A percentile compares a stretch with the other conserved stretches of the same genome.
Conservation (phyloP, 805 yeast species). For the Barnettozyma vustinii region DNA sequence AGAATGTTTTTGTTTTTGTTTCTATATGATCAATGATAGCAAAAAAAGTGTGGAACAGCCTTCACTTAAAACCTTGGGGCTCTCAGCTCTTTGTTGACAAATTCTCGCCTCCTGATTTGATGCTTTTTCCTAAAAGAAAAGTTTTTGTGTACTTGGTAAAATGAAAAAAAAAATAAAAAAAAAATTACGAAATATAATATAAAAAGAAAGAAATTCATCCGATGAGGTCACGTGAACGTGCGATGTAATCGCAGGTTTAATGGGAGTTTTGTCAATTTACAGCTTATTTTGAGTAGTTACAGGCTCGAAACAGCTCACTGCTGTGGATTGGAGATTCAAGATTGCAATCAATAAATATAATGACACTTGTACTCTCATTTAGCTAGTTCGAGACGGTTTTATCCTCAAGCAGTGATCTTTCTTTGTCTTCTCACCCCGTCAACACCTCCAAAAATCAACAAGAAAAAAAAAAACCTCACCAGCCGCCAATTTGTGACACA, state of each 20-base stretch:
- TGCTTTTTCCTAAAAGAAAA: background rate
- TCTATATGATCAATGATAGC: background rate
- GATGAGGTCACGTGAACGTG: too few species aligned
- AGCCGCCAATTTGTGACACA: background rate
- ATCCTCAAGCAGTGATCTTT: background rate
- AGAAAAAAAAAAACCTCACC: background rate
- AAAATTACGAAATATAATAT: too few species aligned
- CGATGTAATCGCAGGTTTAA: too few species aligned
- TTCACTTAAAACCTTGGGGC: background rate
- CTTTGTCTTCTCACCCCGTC: background rate
- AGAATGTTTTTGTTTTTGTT: too few species aligned
- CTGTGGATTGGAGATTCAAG: too few species aligned
- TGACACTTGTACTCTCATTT: too few species aligned
- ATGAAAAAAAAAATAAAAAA: background rate
- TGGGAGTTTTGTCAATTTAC: too few species aligned
- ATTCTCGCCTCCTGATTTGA: slow-evolving; percentile 5
- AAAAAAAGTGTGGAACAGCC: background rate
- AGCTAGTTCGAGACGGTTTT: background rate
- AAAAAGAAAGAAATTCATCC: too few species aligned
- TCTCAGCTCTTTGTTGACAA: background rate
- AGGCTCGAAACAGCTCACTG: too few species aligned
- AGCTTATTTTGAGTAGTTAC: too few species aligned
- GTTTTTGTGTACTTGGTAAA: background rate
- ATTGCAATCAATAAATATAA: too few species aligned
- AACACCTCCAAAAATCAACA: background rate